These are phyloP conservation scores for Clonostachys byssicola DNA, from an alignment of 2,329 filamentous ascomycete species.

Conservation along the genomic window DNA sequence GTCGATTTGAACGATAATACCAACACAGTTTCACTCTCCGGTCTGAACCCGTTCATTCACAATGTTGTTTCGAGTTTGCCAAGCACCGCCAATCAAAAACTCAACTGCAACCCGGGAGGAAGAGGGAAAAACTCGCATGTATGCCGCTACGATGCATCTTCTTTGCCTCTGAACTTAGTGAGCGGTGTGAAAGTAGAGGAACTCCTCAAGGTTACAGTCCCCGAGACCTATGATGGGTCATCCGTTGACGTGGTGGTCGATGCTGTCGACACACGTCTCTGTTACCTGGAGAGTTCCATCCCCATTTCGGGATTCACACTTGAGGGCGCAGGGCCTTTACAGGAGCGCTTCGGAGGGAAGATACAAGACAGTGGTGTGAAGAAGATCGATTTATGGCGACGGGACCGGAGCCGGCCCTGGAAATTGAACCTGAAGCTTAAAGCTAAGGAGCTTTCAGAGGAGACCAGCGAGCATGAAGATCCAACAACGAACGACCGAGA, in stretches of 20 bases:
- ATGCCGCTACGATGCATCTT: conserved; percentile 68
- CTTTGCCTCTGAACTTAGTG: conserved; percentile 56
- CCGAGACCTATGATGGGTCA: conserved; percentile 25
- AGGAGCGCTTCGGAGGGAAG: conserved; percentile 57
- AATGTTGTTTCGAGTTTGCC: conserved; percentile 67
- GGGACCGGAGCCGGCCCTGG: conserved; percentile 76
- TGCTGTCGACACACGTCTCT: conserved; percentile 74
- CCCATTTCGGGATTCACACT: conserved; percentile 64
- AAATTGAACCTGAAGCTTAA: conserved; percentile 38
- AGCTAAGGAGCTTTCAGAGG: not conserved
- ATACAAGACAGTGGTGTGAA: conserved; percentile 59
- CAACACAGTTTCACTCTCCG: conserved; percentile 66
- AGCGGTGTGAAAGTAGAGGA: conserved; percentile 36
- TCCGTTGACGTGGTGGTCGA: conserved; percentile 61
- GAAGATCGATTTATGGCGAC: conserved; percentile 75
- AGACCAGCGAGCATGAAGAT: not conserved
- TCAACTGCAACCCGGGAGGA: conserved; percentile 44
- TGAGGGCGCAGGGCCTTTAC: conserved; percentile 51
- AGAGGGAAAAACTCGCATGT: not conserved
- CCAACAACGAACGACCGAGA: not conserved
- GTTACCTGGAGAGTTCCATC: conserved; percentile 68
- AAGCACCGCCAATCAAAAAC: conserved; percentile 58
- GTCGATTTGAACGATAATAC: conserved; percentile 72
- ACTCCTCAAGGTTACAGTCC: conserved; percentile 59
- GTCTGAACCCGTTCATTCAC: conserved; percentile 63